Conservation (phyloP, 176 grass and related monocot species). For the Oryza longistaminata region DNA sequence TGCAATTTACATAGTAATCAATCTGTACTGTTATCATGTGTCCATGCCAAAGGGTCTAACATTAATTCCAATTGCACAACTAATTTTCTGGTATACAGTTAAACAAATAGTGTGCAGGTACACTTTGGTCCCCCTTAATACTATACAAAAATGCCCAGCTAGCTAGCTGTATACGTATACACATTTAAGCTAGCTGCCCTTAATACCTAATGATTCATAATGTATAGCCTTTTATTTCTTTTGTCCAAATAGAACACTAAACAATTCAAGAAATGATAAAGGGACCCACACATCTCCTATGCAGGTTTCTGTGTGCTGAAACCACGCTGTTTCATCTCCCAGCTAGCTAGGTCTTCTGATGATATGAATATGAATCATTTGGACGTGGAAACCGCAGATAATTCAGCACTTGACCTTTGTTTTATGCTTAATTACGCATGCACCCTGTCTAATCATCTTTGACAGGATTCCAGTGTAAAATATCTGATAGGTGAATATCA, state of each 20-base stretch:
- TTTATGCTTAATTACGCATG: neutral
- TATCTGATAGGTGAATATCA: conserved; percentile 13
- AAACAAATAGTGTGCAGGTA: conserved; percentile 1
- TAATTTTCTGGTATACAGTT: neutral
- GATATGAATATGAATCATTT: neutral
- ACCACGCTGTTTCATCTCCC: neutral
- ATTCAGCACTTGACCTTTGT: conserved; percentile 11
- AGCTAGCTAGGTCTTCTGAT: neutral
- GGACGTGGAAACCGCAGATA: neutral
- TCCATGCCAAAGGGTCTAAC: neutral
- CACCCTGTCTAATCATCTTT: conserved; percentile 23
- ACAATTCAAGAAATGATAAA: neutral
- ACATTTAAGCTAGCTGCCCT: neutral
- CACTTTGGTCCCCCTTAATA: neutral
- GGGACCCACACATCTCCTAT: neutral
- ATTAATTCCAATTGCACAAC: conserved; percentile 26
- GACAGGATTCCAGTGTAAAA: neutral
- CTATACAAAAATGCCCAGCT: neutral
- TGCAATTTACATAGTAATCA: conserved; percentile 32
- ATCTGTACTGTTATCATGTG: conserved; percentile 15
- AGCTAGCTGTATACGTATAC: neutral
- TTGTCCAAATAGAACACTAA: neutral
- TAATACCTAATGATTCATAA: neutral
- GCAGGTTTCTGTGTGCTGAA: neutral
- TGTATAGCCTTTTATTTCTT: neutral